Base-by-base conservation (phyloP, 441 rosid genomes). In the Brassica balearica region DNA sequence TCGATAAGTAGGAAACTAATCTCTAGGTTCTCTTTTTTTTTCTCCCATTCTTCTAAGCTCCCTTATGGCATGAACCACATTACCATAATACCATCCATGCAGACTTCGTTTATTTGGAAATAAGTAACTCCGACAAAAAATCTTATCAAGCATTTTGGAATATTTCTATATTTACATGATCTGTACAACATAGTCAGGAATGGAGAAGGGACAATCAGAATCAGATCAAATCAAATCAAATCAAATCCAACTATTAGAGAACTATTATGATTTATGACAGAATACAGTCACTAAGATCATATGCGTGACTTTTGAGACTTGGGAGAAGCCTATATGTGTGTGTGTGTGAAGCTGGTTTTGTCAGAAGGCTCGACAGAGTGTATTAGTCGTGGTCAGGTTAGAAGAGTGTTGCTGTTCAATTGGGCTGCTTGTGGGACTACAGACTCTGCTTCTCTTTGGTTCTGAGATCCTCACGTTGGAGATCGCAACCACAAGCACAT, bases 341-440 rank as follows among this genome's bases (percentile, higher is more conserved):
- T 6, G 60, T 55, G 60, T 6, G 60, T 55, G 56, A 66, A 72
- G 12, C 69, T 72, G 48, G 34, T 53, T 74, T 59, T 58, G 43
- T 93, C 95, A 95, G 80, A 89, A 93, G 69, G 98, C 98, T 88
- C 88, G 91, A 78, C 98, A 93, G 75, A 95, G 98, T 75, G 88
- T 83, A 87, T 87, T 90, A 82, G 90, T 84, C 41, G 82, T 69
- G 70, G 90, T 95, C 89, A 93, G 66, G 88, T 93, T 91, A 88
- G 97, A 90, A 14, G 97, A 89, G 84, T 88, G 85, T 86, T 91
- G 99, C 81, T 91, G 97, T 84, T 92, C 95, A 75, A 90, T 87
- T 8, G 93, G 95, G 80, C 88, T 89, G 77, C 88, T 87, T 0
- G 88, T 82, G 5, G 97, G 94, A 68, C 91, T 85, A 78, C 97